Base-by-base conservation (phyloP, 495 filamentous ascomycete genomes). In the Hypomontagnella submonticulosa region DNA sequence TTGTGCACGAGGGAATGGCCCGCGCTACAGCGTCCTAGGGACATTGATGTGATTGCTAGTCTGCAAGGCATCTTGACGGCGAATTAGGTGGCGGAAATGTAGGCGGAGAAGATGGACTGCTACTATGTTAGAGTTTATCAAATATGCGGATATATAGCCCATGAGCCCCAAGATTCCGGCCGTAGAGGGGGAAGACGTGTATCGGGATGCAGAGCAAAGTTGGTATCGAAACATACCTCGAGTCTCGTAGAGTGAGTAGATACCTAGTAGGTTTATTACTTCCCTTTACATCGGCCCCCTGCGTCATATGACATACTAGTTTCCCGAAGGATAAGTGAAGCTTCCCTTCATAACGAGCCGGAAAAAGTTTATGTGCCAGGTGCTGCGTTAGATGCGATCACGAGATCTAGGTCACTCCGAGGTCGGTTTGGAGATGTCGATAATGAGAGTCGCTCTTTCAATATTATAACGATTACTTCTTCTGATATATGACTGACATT, bases 31-130 rank as follows among this genome's bases (percentile, higher is more conserved):
- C 88, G 87, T 43, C 89, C 89, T 3, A 93, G 83, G 20, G 89
- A 91, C 84, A 92, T 90, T 49, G 89, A 90, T 15, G 85, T 84
- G 52, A 90, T 89, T 15, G 76, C 85, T 58, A 81, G 64, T 36
- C 73, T 80, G 62, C 61, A 77, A 34, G 74, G 67, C 79, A 81
- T 77, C 5, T 48, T 67, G 44, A 8, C 8, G 40, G 15, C 12
- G 6, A 23, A 20, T 37, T 53, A n/a, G 4, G 12, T 33, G 15
- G 4, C 23, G 13, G 15, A 41, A 1, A 19, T n/a, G 2, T 27
- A 9, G 18, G 4, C n/a, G 13, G 11, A 40, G 18, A 53, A 53
- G 18, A n/a, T 40, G 11, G 19, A n/a, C 34, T 53, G 16, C 34
- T 53, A 30, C 1, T 13, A 23, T 19, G 23, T 13, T 7, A n/a